These are phyloP conservation scores for Rosa rugosa DNA, from an alignment of 306 rosid genomes.

Conservation along the genomic window DNA sequence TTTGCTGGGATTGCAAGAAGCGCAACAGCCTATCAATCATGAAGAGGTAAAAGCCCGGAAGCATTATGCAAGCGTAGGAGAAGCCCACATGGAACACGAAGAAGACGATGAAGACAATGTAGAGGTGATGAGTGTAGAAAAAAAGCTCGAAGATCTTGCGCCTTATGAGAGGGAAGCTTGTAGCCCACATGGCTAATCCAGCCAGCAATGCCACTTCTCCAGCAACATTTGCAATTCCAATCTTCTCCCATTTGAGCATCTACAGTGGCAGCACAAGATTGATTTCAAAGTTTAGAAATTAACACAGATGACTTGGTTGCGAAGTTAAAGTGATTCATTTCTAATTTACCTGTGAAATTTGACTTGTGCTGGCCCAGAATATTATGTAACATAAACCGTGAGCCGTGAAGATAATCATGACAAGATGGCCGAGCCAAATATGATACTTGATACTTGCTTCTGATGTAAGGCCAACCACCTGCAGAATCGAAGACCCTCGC, in stretches of 20 bases:
- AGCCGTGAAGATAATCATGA: slow-evolving; percentile 42
- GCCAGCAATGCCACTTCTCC: slow-evolving; percentile 52
- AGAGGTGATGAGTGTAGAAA: slow-evolving; percentile 53
- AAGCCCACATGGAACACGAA: slow-evolving; percentile 55
- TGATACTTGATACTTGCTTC: slow-evolving; percentile 58
- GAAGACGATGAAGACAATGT: slow-evolving; percentile 55
- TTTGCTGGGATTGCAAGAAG: slow-evolving; percentile 51
- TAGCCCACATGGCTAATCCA: slow-evolving; percentile 54
- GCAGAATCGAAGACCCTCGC: slow-evolving; percentile 56
- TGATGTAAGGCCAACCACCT: slow-evolving; percentile 47
- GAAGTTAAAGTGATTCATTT: background rate
- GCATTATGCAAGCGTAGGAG: slow-evolving; percentile 49
- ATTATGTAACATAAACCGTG: slow-evolving; percentile 44
- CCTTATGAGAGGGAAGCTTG: slow-evolving; percentile 47
- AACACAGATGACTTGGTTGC: background rate
- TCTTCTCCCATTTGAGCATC: slow-evolving; percentile 49
- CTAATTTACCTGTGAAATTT: slow-evolving; percentile 40
- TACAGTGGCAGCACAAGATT: slow-evolving; percentile 19
- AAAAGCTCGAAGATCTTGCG: slow-evolving; percentile 54
- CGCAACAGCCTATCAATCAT: slow-evolving; percentile 51
- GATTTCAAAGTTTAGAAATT: background rate
- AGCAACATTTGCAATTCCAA: slow-evolving; percentile 55
- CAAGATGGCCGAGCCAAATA: slow-evolving; percentile 51
- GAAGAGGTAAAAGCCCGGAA: slow-evolving; percentile 66
- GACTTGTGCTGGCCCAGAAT: slow-evolving; percentile 42